Base-by-base conservation (phyloP, 2,329 filamentous ascomycete species). In the Aspergillus uvarum region DNA sequence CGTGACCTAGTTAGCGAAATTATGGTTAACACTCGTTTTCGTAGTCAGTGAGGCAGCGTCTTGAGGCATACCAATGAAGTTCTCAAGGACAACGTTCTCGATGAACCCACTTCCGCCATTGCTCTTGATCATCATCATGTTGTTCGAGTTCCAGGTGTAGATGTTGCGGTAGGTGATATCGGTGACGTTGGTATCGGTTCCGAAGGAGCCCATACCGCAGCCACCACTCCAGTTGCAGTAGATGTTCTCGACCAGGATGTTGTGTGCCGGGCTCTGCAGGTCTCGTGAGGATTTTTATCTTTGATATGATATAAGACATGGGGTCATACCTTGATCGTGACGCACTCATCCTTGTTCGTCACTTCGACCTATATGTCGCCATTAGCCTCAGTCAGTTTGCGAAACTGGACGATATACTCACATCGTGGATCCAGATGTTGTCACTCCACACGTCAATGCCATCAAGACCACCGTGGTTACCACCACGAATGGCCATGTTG, bases 91-190 rank as follows among this genome's bases (percentile, higher is more conserved):
- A 1, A 79, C 67, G 63, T 86, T 80, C 51, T 77, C 76, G 4
- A 87, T 78, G 2, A 74, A 78, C 22, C 85, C 85, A 59, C 70
- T 78, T 35, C 85, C 85, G 48, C 85, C 85, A 65, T 85, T 83
- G 54, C 80, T 82, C 72, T 87, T 87, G 76, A 87, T 81, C 83
- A 85, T 83, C 72, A 82, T 81, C 84, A 87, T 86, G 68, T 87
- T 83, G 76, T 87, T 87, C 11, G 81, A 82, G 24, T 78, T 75
- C 74, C 78, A 80, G 38, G 84, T 86, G 76, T 87, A 87, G 62
- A 87, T 69, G 67, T 86, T 85, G 64, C 76, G 74, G 74, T 86
- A 87, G 31, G 74, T 70, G 60, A 87, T 77, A 61, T 83, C 74
- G 47, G 79, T 80, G 67, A 86, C 82, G 59, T 81, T 76, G 22